Percentiles rank a stretch among this genome's conserved stretches.
These are phyloP conservation scores for Schoenoplectus triqueter DNA, from an alignment of 202 grass and related monocot species.

Conservation along the genomic window DNA sequence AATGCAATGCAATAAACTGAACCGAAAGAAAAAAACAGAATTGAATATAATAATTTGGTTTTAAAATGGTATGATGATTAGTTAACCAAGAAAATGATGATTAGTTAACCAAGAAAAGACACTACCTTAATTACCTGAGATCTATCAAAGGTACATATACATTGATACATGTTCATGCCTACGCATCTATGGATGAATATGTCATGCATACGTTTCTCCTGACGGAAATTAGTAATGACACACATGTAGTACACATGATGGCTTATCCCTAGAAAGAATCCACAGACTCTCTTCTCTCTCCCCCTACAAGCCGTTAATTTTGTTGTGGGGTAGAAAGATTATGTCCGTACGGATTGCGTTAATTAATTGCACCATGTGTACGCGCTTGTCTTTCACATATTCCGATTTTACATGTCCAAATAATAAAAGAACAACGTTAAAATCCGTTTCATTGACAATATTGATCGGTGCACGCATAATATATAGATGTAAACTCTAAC, in stretches of 20 bases:
- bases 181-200: slow-evolving; percentile 10
- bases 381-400: not conserved
- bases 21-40: too few relatives aligned
- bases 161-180: not conserved
- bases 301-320: slow-evolving; percentile 28
- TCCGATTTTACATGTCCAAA: not conserved
- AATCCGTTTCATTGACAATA: not conserved
- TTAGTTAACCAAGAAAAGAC: too few relatives aligned
- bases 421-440: not conserved
- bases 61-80: not conserved
- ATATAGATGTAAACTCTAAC: not conserved
- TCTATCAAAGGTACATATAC: not conserved
- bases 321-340: not conserved
- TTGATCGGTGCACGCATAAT: not conserved
- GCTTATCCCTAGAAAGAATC: slow-evolving; percentile 24
- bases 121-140: not conserved
- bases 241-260: not conserved
- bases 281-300: not conserved
- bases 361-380: slow-evolving; percentile 2
- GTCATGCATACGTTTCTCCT: not conserved
- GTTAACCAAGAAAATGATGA: not conserved
- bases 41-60: not conserved
- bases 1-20: too few relatives aligned
- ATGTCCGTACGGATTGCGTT: slow-evolving; percentile 23
- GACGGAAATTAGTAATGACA: not conserved